Evolutionary conservation across 2,329 filamentous ascomycete genomes (phyloP).

Genomic region (Colletotrichum simmondsii): DNA sequence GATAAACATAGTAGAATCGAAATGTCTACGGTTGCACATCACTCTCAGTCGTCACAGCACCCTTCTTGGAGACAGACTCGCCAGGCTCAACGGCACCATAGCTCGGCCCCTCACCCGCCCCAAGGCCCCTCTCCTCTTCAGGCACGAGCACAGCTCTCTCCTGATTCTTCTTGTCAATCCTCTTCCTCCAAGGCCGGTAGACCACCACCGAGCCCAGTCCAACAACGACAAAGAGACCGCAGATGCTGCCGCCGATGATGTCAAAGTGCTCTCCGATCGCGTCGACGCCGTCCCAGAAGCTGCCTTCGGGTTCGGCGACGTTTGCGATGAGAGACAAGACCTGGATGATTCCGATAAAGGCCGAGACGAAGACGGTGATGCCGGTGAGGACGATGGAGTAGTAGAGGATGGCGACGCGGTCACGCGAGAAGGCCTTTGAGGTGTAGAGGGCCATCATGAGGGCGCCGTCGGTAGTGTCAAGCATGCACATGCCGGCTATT

Average conservation of each 20-base stretch:
- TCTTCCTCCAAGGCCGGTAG: constrained; percentile 82
- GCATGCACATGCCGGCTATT: constrained; percentile 88
- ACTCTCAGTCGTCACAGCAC: neutral
- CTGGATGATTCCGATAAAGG: constrained; percentile 88
- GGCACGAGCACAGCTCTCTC: neutral
- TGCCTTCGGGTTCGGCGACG: constrained; percentile 76
- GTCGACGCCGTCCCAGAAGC: constrained; percentile 92
- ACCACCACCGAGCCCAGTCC: constrained; percentile 78
- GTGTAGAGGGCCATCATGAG: constrained; percentile 97
- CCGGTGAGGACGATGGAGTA: constrained; percentile 90
- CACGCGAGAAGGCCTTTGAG: constrained; percentile 79
- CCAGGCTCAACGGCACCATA: constrained; percentile 62
- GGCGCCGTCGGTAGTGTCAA: constrained; percentile 93
- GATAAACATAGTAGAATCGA: neutral
- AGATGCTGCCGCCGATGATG: constrained; percentile 87
- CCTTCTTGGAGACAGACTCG: neutral
- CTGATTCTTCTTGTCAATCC: constrained; percentile 48
- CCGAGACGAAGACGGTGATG: constrained; percentile 84
- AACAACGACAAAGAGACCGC: constrained; percentile 83
- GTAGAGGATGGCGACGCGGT: constrained; percentile 90
- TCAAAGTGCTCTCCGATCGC: constrained; percentile 84
- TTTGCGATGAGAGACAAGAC: constrained; percentile 82
- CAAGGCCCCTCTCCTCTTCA: constrained; percentile 23
- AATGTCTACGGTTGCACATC: neutral
- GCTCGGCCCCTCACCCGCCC: constrained; percentile 50